Conservation (phyloP, 257 asterid species). For the Solanum pimpinellifolium region DNA sequence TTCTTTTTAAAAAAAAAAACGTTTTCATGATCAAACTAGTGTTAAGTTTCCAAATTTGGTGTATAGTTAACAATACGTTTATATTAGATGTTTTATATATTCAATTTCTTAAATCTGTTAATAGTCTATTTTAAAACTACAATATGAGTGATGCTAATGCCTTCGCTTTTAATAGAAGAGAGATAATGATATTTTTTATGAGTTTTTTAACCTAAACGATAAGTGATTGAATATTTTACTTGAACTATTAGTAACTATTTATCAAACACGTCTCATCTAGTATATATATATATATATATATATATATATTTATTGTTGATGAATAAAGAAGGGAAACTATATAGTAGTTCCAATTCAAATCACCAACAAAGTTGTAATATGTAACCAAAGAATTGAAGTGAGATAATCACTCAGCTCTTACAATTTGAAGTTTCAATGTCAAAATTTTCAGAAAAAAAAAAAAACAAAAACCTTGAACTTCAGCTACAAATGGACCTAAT, state of each 20-base stretch:
- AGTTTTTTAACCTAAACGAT: too few species aligned
- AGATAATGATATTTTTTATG: too few species aligned
- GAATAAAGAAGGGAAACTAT: too few species aligned
- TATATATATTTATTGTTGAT: background rate
- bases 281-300: too few species aligned
- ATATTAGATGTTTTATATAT: background rate
- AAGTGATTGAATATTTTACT: background rate
- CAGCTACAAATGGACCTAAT: background rate
- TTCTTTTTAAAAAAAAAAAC: too few species aligned
- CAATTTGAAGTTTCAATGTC: background rate
- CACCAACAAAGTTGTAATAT: background rate
- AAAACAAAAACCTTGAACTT: background rate
- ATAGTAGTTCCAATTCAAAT: background rate
- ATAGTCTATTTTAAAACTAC: background rate
- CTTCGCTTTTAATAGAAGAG: background rate
- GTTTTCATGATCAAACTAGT: background rate
- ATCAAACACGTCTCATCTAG: fast-evolving
- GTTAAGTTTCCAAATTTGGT: background rate
- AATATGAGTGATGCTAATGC: background rate
- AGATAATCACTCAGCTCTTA: background rate
- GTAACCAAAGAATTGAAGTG: background rate
- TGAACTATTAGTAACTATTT: too few species aligned
- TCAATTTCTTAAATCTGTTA: background rate
- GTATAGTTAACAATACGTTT: background rate
- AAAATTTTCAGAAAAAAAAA: background rate